Evolutionary conservation across 495 filamentous ascomycete species (phyloP), one percentile per base, ranked within the genome.

Genomic region (Penicillium chermesinum): DNA sequence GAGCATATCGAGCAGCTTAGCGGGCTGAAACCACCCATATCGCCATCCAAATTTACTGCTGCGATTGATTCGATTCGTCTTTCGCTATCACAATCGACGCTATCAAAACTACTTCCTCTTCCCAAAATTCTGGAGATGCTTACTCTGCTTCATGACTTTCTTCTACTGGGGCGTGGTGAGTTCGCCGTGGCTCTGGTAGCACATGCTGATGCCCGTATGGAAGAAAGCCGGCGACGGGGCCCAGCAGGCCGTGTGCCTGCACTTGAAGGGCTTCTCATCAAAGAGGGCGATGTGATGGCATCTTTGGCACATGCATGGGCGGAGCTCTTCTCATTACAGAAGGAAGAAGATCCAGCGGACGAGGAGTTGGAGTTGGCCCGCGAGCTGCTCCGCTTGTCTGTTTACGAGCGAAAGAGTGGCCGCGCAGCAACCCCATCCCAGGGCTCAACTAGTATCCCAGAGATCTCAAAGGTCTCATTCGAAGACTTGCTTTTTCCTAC

Each of bases 101-200:
- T 96, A 19, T 87, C 89, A 36, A 85, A 85, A 47, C 69, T 97
- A 2, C 69, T 97, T 7, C 91, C 91, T 0, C 65, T 87, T 18
- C 74, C 77, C 4, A 84, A 81, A 44, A 86, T 95, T 16, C 66
- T 91, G 2, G 84, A 94, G 49, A 79, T 86, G 33, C 73, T 98
- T 8, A 73, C 79, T 36, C 70, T 96, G 17, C 78, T 96, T 0
- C 80, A 89, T 44, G 82, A 91, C 41, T 96, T 95, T 62, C 86
- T 96, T 55, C 76, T 98, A 8, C 79, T 98, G 8, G 81, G 86
- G 8, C 78, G 87, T 14, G 91, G 93, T 8, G 93, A 96, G 60
- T 98, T 98, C 64, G 89, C 88, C 6, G 79, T 91, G 51, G 82
- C 87, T 8, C 71, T 98, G 15, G 87, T 93, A 1, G 77, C 83